These are phyloP conservation scores for Pseudognaphalium luteoalbum DNA, from an alignment of 129 eudicot species.

Conservation along the genomic window DNA sequence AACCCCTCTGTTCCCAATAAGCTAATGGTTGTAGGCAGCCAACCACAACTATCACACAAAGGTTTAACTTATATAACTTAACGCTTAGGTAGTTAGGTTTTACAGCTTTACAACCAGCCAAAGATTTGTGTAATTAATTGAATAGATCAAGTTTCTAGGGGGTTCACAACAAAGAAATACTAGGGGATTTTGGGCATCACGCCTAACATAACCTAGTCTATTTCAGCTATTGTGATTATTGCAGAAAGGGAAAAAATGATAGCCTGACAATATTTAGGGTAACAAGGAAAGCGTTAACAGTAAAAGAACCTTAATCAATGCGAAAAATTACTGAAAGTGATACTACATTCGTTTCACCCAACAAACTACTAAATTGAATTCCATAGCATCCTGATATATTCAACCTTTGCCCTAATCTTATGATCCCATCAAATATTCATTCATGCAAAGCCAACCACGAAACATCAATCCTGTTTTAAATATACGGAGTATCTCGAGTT, in stretches of 20 bases:
- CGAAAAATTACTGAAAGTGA: not conserved
- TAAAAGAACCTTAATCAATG: not conserved
- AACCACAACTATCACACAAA: not conserved
- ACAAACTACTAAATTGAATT: not conserved
- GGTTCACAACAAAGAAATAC: not conserved
- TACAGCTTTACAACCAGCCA: not conserved
- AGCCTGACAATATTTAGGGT: not conserved
- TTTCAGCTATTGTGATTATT: no score
- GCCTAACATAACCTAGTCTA: not conserved
- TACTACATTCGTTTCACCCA: not conserved
- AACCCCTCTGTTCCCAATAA: not conserved
- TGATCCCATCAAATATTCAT: not conserved
- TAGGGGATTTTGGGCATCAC: not conserved
- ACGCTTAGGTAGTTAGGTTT: not conserved
- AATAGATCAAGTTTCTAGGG: not conserved
- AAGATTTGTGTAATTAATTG: not conserved
- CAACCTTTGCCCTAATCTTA: not conserved
- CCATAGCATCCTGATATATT: not conserved
- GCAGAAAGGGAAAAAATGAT: not conserved
- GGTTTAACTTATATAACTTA: not conserved
- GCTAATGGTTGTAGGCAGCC: not conserved
- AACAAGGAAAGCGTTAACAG: not conserved
- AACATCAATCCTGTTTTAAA: not conserved
- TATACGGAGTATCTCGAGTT: not conserved
- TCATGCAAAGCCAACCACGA: not conserved